Evolutionary conservation across 805 yeast species (phyloP), one percentile per base, ranked within the genome.

Genomic region (Barnettozyma pratensis): DNA sequence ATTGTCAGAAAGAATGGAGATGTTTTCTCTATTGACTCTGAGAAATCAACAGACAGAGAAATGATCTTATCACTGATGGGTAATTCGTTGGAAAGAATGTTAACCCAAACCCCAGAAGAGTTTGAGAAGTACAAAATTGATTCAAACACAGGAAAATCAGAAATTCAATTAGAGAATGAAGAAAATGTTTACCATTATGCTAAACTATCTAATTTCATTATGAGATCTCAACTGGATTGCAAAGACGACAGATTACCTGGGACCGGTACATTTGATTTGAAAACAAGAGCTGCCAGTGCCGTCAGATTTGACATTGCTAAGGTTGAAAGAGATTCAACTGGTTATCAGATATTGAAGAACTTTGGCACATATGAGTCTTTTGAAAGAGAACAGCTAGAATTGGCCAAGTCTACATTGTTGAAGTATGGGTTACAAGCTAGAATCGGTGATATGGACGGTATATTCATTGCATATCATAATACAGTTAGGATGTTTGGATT

Each of bases 361-460:
- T 64, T 67, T 43, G 98, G 97, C 0, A 63, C 65, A 37, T 81
- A 67, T 60, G 96, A 89, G 63, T 85, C 95, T n/a, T 87, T 81
- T 63, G 89, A 86, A 57, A 72, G 91, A 19, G 99, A 92, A 60
- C 74, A 77, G 62, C 74, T 70, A 52, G 98, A 92, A 59, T 74
- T 92, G 57, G 77, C 83, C 14, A 70, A 87, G 49, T 78, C 92
- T 2, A 84, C 94, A 0, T 67, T 92, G 67, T 70, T 92, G 56
- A 92, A 92, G 67, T 92, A 92, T 61, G 77, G 87, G 3, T 72
- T 92, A 55, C 98, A 94, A 65, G 98, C 97, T 0, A 74, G 97
- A 53, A 86, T 92, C 39, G 99, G 98, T 3, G 82, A 86, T 58
- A 92, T 94, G 98, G 97, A 91, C 66, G 99, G 99, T 6, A 88